Conservation (phyloP, 495 filamentous ascomycete species). For the Talaromyces borbonicus region DNA sequence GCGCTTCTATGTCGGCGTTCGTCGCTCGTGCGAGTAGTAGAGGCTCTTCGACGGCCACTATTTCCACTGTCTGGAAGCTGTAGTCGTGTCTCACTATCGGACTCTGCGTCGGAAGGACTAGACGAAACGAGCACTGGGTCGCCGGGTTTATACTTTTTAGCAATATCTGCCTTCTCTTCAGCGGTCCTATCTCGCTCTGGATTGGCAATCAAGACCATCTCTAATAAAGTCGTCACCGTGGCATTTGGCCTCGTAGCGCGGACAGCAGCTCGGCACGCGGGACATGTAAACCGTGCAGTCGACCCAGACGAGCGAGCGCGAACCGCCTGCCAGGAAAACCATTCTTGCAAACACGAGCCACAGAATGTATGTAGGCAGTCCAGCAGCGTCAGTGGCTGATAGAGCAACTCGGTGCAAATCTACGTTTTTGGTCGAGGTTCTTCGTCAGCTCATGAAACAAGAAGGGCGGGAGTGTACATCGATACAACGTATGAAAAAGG, state of each 20-base stretch:
- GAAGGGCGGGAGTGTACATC: not conserved
- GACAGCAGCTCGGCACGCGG: conserved; percentile 80
- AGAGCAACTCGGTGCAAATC: conserved; percentile 96
- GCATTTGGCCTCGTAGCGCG: conserved; percentile 77
- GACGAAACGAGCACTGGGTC: conserved; percentile 49
- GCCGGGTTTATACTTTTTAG: conserved; percentile 61
- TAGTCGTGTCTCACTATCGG: conserved; percentile 56
- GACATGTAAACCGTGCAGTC: conserved; percentile 65
- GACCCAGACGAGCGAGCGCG: conserved; percentile 35
- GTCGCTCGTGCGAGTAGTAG: conserved; percentile 14
- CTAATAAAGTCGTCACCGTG: conserved; percentile 69
- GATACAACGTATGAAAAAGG: not conserved
- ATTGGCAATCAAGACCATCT: conserved; percentile 58
- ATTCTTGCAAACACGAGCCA: conserved; percentile 86
- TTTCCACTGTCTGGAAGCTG: conserved; percentile 59
- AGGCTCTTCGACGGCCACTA: conserved; percentile 29
- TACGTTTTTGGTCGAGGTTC: conserved; percentile 19
- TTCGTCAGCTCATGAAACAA: conserved; percentile 5
- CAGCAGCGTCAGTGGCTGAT: conserved; percentile 89
- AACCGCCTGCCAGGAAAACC: conserved; percentile 63
- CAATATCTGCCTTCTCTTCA: conserved; percentile 63
- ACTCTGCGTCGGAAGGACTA: conserved; percentile 9
- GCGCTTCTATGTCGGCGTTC: conserved; percentile 20
- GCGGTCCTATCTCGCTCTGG: conserved; percentile 56
- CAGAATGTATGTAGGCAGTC: conserved; percentile 98